Evolutionary conservation across 805 yeast species (phyloP), one percentile per base, ranked within the genome.

Genomic region (Diddensiella caesifluorescens): DNA sequence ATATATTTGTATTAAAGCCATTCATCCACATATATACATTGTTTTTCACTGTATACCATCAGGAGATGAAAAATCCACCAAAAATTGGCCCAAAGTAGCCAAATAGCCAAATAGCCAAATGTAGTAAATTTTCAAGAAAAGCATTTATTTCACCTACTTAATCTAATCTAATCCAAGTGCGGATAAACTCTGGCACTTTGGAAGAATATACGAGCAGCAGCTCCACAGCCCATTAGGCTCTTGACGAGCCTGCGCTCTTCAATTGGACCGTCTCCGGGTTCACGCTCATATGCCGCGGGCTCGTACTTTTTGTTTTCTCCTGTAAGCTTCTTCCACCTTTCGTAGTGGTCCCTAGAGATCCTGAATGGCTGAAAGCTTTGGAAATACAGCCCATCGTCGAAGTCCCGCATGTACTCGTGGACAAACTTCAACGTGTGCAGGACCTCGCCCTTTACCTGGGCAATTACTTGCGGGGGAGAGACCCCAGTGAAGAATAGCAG

Each of bases 131-230:
- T n/a, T n/a, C n/a, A n/a, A n/a, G n/a, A n/a, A n/a, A n/a, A n/a
- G n/a, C n/a, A n/a, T n/a, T n/a, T n/a, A n/a, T n/a, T n/a, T n/a
- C n/a, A n/a, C n/a, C n/a, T 21, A 16, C 34, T 12, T 12, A n/a
- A 19, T 15, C 13, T 22, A n/a, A 5, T 23, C 35, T 28, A 37
- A 15, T 54, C 42, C 5, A 54, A 49, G 18, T 60, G 56, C 9
- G 75, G 75, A 4, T 68, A 62, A 1, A 77, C 63, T 51, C 86
- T 65, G 4, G 80, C 85, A 29, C 79, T 79, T 59, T 80, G 84
- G 61, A 79, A 75, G 62, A 79, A 80, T 3, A 75, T 70, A 53
- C 86, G 70, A 3, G 86, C 85, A 6, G 86, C 87, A 12, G 83
- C 66, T 12, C 76, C 86, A 36, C 69, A 65, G 3, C 80, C 81